Percentiles rank a stretch among this genome's conserved stretches.
Evolutionary conservation across 495 filamentous ascomycete genomes (phyloP).

Genomic region (Penicillium daleae): DNA sequence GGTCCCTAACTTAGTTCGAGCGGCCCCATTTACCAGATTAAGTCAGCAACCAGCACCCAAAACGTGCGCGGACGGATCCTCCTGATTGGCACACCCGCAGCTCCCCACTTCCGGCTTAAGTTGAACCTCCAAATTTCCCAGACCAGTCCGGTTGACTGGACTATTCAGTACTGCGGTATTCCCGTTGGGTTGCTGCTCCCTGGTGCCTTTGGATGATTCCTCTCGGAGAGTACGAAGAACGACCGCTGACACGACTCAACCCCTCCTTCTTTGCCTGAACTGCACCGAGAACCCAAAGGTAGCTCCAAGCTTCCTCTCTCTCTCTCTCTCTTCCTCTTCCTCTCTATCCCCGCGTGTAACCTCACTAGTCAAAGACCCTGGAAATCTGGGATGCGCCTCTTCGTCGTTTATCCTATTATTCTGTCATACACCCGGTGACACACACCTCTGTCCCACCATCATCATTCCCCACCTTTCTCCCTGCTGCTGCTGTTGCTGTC

Average conservation of each 20-base stretch:
- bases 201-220: slow-evolving; percentile 1
- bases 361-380: not conserved
- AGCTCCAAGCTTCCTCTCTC: not conserved
- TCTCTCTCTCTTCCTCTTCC: not conserved
- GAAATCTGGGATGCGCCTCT: not conserved
- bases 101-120: slow-evolving; percentile 26
- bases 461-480: slow-evolving; percentile 24
- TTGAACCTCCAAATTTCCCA: slow-evolving; percentile 23
- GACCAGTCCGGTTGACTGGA: no score
- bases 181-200: no score
- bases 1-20: not conserved
- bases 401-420: slow-evolving; percentile 14
- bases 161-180: no score
- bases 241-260: not conserved
- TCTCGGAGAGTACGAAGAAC: no score
- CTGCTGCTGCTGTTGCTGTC: slow-evolving; percentile 12
- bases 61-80: slow-evolving; percentile 30
- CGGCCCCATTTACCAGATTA: not conserved
- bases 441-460: slow-evolving; percentile 31
- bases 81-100: slow-evolving; percentile 31
- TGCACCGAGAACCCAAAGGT: not conserved
- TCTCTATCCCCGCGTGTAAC: not conserved
- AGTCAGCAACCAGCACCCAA: slow-evolving; percentile 7
- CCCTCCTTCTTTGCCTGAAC: not conserved
- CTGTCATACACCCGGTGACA: slow-evolving; percentile 18